These are phyloP conservation scores for Rhynchosporium secalis DNA, from an alignment of 2,329 filamentous ascomycete genomes.

Conservation along the genomic window DNA sequence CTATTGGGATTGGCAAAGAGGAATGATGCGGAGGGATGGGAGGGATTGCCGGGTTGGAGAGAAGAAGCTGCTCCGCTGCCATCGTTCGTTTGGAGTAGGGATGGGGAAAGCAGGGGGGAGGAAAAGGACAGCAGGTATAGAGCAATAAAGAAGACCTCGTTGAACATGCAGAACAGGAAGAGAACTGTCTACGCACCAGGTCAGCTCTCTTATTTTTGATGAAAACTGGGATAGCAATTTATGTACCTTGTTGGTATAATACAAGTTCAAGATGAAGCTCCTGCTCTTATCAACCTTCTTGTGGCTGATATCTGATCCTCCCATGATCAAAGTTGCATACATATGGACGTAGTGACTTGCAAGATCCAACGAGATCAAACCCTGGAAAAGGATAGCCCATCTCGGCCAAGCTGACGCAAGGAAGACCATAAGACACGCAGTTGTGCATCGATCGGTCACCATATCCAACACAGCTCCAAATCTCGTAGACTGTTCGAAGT, in stretches of 20 bases:
- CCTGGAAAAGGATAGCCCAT: slow-evolving; percentile 93
- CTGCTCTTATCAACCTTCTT: slow-evolving; percentile 89
- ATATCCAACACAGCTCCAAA: slow-evolving; percentile 98
- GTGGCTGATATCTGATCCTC: slow-evolving; percentile 75
- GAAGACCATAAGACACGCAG: slow-evolving; percentile 91
- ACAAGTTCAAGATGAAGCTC: slow-evolving; percentile 88
- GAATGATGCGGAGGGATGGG: slow-evolving; percentile 67
- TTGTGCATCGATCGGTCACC: slow-evolving; percentile 98
- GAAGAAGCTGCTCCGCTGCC: slow-evolving; percentile 50
- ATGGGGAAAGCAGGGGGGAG: slow-evolving; percentile 83
- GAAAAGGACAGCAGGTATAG: slow-evolving; percentile 98
- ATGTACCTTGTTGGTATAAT: slow-evolving; percentile 94
- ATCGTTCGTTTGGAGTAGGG: slow-evolving; percentile 66
- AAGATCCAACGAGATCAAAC: slow-evolving; percentile 86
- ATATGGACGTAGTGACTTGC: slow-evolving; percentile 99
- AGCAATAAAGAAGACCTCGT: slow-evolving; percentile 97
- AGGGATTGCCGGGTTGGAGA: slow-evolving; percentile 64
- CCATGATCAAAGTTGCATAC: slow-evolving; percentile 92
- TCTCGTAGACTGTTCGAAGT: slow-evolving; percentile 85
- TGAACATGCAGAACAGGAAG: slow-evolving; percentile 85
- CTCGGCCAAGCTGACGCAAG: slow-evolving; percentile 90
- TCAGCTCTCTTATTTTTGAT: slow-evolving; percentile 20
- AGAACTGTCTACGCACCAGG: slow-evolving; percentile 69
- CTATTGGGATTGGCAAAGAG: slow-evolving; percentile 89
- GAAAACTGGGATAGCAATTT: slow-evolving; percentile 15